These are phyloP conservation scores for Diplocarpon rosae DNA, from an alignment of 2,329 filamentous ascomycete species.

Conservation along the genomic window DNA sequence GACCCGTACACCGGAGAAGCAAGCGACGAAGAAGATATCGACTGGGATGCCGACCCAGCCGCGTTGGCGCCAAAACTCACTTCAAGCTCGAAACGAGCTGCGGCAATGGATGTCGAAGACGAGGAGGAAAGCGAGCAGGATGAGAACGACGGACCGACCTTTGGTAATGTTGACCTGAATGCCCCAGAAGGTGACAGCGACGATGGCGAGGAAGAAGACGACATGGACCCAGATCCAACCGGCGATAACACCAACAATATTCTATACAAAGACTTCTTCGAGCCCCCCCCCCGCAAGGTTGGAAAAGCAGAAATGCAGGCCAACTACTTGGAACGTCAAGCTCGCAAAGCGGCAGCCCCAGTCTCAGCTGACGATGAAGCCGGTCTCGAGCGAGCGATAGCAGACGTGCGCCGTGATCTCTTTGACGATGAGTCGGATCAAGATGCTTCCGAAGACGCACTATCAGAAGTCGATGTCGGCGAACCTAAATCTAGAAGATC, in stretches of 20 bases:
- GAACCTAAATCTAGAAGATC: constrained; percentile 67
- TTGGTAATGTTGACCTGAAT: constrained; percentile 67
- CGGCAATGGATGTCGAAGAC: constrained; percentile 27
- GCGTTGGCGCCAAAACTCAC: constrained; percentile 26
- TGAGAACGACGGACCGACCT: constrained; percentile 69
- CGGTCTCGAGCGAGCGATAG: constrained; percentile 75
- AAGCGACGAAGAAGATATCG: constrained; percentile 76
- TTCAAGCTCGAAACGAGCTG: constrained; percentile 25
- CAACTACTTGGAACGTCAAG: constrained; percentile 28
- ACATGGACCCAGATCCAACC: constrained; percentile 43
- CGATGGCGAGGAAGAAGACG: constrained; percentile 46
- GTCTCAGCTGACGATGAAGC: constrained; percentile 41
- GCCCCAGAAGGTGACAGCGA: constrained; percentile 61
- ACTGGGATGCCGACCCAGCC: constrained; percentile 76
- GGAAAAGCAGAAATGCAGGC: constrained; percentile 39
- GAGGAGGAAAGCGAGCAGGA: constrained; percentile 46
- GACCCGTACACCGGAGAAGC: constrained; percentile 63
- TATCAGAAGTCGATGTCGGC: constrained; percentile 55
- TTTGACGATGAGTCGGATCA: constrained; percentile 67
- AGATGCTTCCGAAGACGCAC: constrained; percentile 52
- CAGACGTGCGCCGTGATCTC: constrained; percentile 75
- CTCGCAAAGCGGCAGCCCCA: constrained; percentile 27
- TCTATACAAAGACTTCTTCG: constrained; percentile 90
- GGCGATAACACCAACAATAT: constrained; percentile 73
- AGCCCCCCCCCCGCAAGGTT: constrained; percentile 65